Percentiles rank a stretch among this genome's conserved stretches.
These are phyloP conservation scores for Naumovozyma baii DNA, from an alignment of 805 yeast genomes.

Conservation along the genomic window DNA sequence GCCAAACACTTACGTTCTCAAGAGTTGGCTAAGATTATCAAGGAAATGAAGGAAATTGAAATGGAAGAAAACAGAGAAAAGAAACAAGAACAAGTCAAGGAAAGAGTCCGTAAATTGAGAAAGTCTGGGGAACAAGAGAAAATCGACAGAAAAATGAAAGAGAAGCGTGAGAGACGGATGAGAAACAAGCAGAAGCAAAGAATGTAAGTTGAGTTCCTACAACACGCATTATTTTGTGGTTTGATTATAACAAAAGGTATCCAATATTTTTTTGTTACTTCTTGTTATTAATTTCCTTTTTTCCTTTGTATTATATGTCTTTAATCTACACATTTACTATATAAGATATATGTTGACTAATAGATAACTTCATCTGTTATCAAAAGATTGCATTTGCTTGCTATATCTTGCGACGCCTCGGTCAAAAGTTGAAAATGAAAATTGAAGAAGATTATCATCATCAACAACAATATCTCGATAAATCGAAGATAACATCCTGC, in stretches of 20 bases:
- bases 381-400: no score
- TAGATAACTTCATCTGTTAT: no score
- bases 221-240: no score
- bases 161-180: slow-evolving; percentile 70
- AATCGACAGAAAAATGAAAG: slow-evolving; percentile 66
- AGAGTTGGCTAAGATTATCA: slow-evolving; percentile 62
- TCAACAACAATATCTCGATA: background rate
- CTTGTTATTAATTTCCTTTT: no score
- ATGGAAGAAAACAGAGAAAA: slow-evolving; percentile 62
- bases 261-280: no score
- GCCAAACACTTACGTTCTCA: slow-evolving; percentile 65
- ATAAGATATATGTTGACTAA: no score
- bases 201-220: slow-evolving; percentile 18
- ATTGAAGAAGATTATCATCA: background rate
- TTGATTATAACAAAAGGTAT: no score
- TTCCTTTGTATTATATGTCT: no score
- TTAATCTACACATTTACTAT: no score
- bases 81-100: slow-evolving; percentile 59
- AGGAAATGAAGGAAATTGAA: slow-evolving; percentile 52
- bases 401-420: no score
- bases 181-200: slow-evolving; percentile 50
- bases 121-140: slow-evolving; percentile 69
- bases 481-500: background rate
- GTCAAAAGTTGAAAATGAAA: background rate
- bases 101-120: slow-evolving; percentile 48